Conservation (phyloP, 1,139 yeast species). For the Blastobotrys proliferans region DNA sequence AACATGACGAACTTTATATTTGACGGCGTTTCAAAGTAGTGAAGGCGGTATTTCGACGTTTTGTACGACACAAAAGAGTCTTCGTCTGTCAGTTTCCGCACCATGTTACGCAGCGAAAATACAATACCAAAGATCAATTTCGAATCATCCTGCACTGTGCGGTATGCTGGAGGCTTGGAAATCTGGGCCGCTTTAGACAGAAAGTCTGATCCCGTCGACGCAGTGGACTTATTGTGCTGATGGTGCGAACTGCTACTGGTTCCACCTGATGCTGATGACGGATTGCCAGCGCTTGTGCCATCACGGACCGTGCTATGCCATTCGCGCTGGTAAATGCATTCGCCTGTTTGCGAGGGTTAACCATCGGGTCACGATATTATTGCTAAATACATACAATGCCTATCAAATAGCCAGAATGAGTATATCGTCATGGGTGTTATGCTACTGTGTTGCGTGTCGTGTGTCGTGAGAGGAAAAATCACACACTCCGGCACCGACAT, state of each 20-base stretch:
- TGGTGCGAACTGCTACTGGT: neutral
- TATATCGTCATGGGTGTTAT: conserved; percentile 50
- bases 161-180: conserved; percentile 6
- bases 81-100: conserved; percentile 54
- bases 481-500: too few species aligned
- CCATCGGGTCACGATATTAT: neutral
- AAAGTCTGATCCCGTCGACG: conserved; percentile 12
- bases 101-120: conserved; percentile 71
- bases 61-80: conserved; percentile 63
- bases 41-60: conserved; percentile 73
- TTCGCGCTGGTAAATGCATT: conserved; percentile 33
- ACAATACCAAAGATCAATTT: conserved; percentile 85
- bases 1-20: conserved; percentile 72
- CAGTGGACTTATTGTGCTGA: conserved; percentile 14
- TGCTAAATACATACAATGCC: conserved; percentile 56
- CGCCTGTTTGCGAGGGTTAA: conserved; percentile 25
- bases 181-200: conserved; percentile 12
- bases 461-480: neutral
- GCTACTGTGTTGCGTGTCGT: neutral
- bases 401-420: conserved; percentile 84
- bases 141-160: conserved; percentile 47
- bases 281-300: too few species aligned
- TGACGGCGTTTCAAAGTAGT: conserved; percentile 73
- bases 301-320: conserved; percentile 29
- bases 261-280: too few species aligned